Percentiles rank a stretch among this genome's conserved stretches.
phyloP scores from a whole-genome alignment of 768 basidiomycete genomes.

The Tubosaeta brunneosetosa region DNA sequence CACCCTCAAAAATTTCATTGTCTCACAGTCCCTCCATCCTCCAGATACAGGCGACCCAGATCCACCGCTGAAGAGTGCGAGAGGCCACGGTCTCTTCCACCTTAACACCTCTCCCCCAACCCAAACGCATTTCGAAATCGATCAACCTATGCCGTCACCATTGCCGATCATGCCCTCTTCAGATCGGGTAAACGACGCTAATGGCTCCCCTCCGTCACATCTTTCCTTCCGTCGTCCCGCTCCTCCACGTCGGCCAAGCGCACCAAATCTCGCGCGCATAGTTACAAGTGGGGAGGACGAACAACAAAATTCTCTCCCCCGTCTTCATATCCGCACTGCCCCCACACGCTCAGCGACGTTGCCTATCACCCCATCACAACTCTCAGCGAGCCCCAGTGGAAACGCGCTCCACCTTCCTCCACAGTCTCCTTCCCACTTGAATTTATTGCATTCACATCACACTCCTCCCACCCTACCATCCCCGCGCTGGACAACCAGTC shows the following conservation, averaged over 20 bases:
- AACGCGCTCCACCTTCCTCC: constrained; percentile 24
- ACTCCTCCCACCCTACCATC: constrained; percentile 49
- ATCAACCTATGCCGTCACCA: constrained; percentile 48
- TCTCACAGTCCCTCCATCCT: constrained; percentile 18
- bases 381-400: constrained; percentile 16
- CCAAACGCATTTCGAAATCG: constrained; percentile 56
- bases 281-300: constrained; percentile 53
- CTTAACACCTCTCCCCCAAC: constrained; percentile 56
- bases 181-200: constrained; percentile 36
- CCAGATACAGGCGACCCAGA: constrained; percentile 8
- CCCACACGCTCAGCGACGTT: constrained; percentile 59
- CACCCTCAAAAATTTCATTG: constrained; percentile 48
- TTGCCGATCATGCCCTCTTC: constrained; percentile 54
- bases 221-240: constrained; percentile 48
- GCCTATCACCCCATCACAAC: constrained; percentile 37
- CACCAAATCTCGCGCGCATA: constrained; percentile 55
- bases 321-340: constrained; percentile 56
- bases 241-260: constrained; percentile 56
- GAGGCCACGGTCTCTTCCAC: constrained; percentile 57
- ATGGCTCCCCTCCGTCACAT: constrained; percentile 64
- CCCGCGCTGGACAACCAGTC: constrained; percentile 33
- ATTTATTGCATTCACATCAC: constrained; percentile 54
- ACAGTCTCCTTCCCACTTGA: constrained; percentile 58
- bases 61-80: constrained; percentile 26
- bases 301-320: constrained; percentile 42